Conservation (phyloP, 164 flowering plant species). For the Stephania cephalantha region DNA sequence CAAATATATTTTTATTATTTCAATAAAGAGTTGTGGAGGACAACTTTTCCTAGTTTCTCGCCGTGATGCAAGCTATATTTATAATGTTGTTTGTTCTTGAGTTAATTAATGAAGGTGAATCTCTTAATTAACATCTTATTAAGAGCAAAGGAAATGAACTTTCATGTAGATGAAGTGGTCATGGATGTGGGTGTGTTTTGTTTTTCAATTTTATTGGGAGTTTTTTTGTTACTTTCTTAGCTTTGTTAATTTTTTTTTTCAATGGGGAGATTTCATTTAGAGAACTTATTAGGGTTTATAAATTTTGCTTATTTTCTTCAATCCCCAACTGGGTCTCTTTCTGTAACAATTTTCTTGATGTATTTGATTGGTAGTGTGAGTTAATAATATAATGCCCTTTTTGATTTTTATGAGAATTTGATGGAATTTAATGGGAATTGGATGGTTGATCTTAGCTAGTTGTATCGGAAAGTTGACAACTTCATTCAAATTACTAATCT, state of each 20-base stretch:
- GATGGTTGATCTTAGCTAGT: too few species aligned
- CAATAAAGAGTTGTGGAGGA: too few species aligned
- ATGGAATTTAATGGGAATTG: too few species aligned
- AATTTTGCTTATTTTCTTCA: not conserved
- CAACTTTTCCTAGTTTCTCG: too few species aligned
- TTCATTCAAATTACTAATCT: too few species aligned
- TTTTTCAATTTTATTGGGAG: not conserved
- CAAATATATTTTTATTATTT: too few species aligned
- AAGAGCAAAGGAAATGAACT: conserved; percentile 71
- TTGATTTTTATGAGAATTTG: conserved; percentile 10
- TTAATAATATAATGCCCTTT: not conserved
- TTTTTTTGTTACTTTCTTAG: not conserved
- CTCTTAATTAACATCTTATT: conserved; percentile 15
- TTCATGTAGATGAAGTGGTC: conserved; percentile 62
- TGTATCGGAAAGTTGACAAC: too few species aligned
- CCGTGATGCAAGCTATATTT: too few species aligned
- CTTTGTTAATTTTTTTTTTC: not conserved
- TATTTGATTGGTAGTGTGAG: not conserved
- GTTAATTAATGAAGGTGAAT: too few species aligned
- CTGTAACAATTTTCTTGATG: conserved; percentile 1
- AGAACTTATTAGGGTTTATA: not conserved
- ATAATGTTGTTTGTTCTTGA: too few species aligned
- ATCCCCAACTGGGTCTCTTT: conserved; percentile 2
- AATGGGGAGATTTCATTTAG: not conserved
- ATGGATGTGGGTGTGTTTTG: conserved; percentile 32